phyloP scores from a whole-genome alignment of 768 basidiomycete genomes.

The Trametes coccinea region DNA sequence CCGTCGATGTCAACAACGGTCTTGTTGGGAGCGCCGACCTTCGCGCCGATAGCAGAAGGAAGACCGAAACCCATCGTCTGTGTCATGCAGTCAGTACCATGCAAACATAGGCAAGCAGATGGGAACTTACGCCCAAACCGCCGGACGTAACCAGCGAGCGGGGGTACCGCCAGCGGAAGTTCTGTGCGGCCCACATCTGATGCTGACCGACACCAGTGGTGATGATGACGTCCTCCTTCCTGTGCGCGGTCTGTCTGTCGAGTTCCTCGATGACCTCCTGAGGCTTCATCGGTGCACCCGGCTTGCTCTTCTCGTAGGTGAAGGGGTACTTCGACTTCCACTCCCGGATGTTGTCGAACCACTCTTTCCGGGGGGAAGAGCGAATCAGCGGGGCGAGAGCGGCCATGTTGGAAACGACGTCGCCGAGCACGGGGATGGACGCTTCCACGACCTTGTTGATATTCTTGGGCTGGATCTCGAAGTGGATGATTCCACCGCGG shows the following conservation, averaged over 20 bases:
- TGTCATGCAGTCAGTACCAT: background rate
- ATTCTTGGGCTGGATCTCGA: slow-evolving; percentile 98
- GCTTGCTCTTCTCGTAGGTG: slow-evolving; percentile 66
- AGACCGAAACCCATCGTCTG: slow-evolving; percentile 99
- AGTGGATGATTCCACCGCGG: slow-evolving; percentile 96
- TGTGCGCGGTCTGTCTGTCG: slow-evolving; percentile 71
- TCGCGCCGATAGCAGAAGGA: slow-evolving; percentile 93
- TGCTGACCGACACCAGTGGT: slow-evolving; percentile 98
- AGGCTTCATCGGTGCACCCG: slow-evolving; percentile 82
- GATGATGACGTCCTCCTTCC: slow-evolving; percentile 85
- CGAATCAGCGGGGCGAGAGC: slow-evolving; percentile 80
- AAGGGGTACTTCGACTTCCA: slow-evolving; percentile 95
- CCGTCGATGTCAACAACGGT: slow-evolving; percentile 96
- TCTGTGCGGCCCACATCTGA: slow-evolving; percentile 99
- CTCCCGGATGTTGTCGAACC: slow-evolving; percentile 78
- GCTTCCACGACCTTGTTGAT: slow-evolving; percentile 99
- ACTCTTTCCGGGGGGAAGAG: slow-evolving; percentile 61
- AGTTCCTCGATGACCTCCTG: slow-evolving; percentile 97
- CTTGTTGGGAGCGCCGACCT: slow-evolving; percentile 93
- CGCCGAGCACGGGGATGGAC: slow-evolving; percentile 90
- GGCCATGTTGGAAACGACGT: slow-evolving; percentile 82
- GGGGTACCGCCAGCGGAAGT: slow-evolving; percentile 88
- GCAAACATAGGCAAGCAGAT: background rate
- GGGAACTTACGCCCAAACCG: slow-evolving; percentile 79
- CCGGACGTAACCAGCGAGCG: slow-evolving; percentile 90